These are phyloP conservation scores for Capillidium rhysosporum DNA, from an alignment of 371 early-diverging fungal species.

Conservation along the genomic window DNA sequence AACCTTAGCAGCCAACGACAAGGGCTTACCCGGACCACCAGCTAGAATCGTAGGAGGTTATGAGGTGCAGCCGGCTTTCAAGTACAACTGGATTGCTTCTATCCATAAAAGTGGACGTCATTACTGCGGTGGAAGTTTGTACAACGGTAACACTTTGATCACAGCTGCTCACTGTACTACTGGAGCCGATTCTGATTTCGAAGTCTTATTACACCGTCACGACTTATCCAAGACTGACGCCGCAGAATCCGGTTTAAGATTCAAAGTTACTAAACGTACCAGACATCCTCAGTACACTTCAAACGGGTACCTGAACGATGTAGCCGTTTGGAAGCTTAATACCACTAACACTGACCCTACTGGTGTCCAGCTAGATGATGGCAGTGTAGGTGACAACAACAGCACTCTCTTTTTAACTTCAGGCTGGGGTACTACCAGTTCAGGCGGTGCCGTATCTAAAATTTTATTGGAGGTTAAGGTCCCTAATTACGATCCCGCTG, in stretches of 20 bases:
- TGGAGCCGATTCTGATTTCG: background rate
- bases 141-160: background rate
- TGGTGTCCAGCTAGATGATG: background rate
- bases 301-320: background rate
- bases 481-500: background rate
- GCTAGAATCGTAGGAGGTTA: background rate
- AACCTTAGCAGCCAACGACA: too few species aligned
- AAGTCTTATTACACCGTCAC: background rate
- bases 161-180: constrained; percentile 5
- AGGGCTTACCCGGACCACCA: too few species aligned
- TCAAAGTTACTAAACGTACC: background rate
- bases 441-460: background rate
- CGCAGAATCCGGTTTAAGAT: background rate
- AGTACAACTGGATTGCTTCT: background rate
- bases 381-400: background rate
- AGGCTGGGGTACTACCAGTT: constrained; percentile 3
- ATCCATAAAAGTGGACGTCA: background rate
- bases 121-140: constrained; percentile 3
- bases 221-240: background rate
- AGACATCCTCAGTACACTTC: background rate
- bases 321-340: constrained; percentile 1
- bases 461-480: background rate
- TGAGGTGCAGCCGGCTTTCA: background rate
- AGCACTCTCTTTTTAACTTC: background rate
- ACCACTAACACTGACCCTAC: background rate